phyloP scores from a whole-genome alignment of 768 basidiomycete genomes.

The Suillus lakei region DNA sequence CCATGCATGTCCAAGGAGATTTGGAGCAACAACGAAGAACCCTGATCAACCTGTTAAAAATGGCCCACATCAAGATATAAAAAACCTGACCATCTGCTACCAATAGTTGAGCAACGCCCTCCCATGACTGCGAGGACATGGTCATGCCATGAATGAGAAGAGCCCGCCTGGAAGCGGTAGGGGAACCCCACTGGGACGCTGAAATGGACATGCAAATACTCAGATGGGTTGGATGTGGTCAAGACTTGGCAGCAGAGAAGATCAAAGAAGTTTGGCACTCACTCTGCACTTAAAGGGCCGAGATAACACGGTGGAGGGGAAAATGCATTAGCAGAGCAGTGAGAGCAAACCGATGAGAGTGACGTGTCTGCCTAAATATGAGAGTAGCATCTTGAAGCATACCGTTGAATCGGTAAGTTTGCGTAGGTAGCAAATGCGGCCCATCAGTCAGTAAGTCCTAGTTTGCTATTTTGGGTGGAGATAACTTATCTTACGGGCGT shows the following conservation, averaged over 20 bases:
- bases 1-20: conserved; percentile 3
- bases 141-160: neutral
- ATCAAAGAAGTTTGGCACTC: neutral
- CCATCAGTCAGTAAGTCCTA: neutral
- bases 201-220: neutral
- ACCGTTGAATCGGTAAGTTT: neutral
- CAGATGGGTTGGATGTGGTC: neutral
- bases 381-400: neutral
- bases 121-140: neutral
- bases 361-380: neutral
- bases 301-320: neutral
- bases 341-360: neutral
- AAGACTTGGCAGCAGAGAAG: neutral
- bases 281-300: neutral
- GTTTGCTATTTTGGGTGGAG: neutral
- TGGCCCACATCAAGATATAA: too few species aligned
- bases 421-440: neutral
- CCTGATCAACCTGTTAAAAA: neutral
- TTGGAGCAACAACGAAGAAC: neutral
- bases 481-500: neutral
- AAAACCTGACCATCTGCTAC: neutral
- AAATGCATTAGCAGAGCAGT: neutral
- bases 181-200: neutral
- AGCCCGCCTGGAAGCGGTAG: neutral
- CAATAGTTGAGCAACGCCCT: neutral